Conservation (phyloP, 2,329 filamentous ascomycete genomes). For the Ophioceras dolichostomum region DNA sequence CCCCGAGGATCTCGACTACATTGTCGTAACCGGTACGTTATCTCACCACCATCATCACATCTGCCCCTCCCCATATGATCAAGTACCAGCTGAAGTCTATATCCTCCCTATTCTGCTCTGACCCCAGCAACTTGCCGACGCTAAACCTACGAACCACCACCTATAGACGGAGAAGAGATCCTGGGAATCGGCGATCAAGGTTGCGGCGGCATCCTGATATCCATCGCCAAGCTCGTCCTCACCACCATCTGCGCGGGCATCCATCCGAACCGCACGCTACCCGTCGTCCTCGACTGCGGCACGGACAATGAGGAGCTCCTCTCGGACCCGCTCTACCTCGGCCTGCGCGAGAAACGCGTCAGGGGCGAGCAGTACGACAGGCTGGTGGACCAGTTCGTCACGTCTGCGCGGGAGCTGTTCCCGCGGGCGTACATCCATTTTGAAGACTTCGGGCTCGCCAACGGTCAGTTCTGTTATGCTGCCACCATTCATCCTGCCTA, state of each 20-base stretch:
- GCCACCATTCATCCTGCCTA: no score
- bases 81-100: no score
- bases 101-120: no score
- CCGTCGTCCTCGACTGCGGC: constrained; percentile 76
- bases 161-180: constrained; percentile 59
- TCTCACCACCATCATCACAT: not conserved
- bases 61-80: no score
- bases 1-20: constrained; percentile 71
- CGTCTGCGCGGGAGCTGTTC: constrained; percentile 53
- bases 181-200: constrained; percentile 85
- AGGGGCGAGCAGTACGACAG: constrained; percentile 62
- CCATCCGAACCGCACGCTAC: constrained; percentile 64
- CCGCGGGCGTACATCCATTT: constrained; percentile 81
- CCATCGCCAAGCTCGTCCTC: constrained; percentile 68
- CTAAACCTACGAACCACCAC: no score
- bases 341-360: constrained; percentile 53
- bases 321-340: constrained; percentile 68
- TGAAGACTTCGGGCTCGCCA: constrained; percentile 72
- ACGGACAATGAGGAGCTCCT: constrained; percentile 69
- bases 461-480: constrained; percentile 46
- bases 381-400: constrained; percentile 66
- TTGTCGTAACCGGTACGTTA: constrained; percentile 64
- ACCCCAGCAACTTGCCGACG: no score
- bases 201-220: constrained; percentile 73
- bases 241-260: constrained; percentile 82